Base-by-base conservation (phyloP, 2,329 filamentous ascomycete species). In the Calonectria crousiana region DNA sequence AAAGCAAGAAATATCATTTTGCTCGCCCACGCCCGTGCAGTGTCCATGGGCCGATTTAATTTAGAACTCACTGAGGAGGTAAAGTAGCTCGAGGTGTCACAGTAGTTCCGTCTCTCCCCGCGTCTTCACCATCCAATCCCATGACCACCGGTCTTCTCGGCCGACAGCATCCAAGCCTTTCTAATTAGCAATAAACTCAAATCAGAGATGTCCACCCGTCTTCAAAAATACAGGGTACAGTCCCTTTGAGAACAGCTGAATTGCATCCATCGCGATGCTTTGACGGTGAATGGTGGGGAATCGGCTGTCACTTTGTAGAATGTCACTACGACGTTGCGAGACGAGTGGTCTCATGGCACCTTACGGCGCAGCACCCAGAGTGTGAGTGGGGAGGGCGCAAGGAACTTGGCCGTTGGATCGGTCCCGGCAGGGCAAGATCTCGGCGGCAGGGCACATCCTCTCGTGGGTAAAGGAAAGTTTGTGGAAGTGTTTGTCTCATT, bases 241-340 rank as follows among this genome's bases (percentile, higher is more conserved):
- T 44, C 36, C 60, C 34, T 69, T 34, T 67, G 23, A 69, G 38
- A 70, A 56, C 71, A 71, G 62, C 68, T 56, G 67, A 65, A 65
- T 68, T 64, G 74, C 72, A 34, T 65, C 51, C 52, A 72, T 78
- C 70, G 52, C 67, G 65, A 71, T 75, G 58, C 66, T 73, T 73
- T 72, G 70, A 73, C 8, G 34, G 69, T 56, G 41, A 36, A 64
- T 16, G 47, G 76, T 76, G 78, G 77, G 77, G 71, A 78, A 75
- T 79, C 77, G 67, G 72, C 77, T 75, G 74, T 79, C 77, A 69
- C 69, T 74, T 49, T 44, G 26, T 26, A 26, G 38, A 9, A 36
- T 62, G 56, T 49, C 49, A 67, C 56, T 62, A 30, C 64, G 49
- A 53, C 56, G 65, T 65, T 67, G 58, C 52, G 58, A 71, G 60